Evolutionary conservation across 148 eudicot species (phyloP), one percentile per base, ranked within the genome.

Genomic region (Pouteria glomerata): DNA sequence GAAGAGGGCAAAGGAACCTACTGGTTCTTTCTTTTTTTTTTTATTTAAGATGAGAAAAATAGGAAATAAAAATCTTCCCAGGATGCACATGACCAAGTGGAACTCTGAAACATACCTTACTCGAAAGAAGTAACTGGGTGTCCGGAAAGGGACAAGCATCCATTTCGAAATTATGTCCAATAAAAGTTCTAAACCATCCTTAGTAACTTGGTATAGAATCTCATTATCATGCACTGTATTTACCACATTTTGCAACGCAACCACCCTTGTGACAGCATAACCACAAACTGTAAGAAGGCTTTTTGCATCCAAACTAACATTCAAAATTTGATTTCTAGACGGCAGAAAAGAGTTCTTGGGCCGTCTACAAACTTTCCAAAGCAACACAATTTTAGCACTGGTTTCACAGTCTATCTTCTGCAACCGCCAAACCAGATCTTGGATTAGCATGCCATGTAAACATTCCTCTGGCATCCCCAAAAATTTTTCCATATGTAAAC

Each of bases 121-220:
- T 78, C 78, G 75, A 73, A 95, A 95, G 79, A 95, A 91, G 75
- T 78, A 77, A 37, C 23, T 66, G 51, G 98, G 96, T 64, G 79
- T 42, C 69, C 58, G 78, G 50, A 83, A 82, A 44, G 91, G 91
- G 34, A 88, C 76, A 44, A 58, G 70, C 83, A 88, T 80, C 87
- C 82, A 85, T 63, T 81, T 77, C 68, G 72, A 72, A 59, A 78
- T 62, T 30, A 85, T 42, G 21, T 82, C 74, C 76, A 81, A 52
- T 63, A 91, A 80, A 74, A 83, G 71, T 66, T 68, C 79, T 47
- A 77, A 62, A 61, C 81, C 64, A 68, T 79, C 68, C 70, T 67
- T 63, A 50, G 59, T 56, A 57, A 73, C 68, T 63, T 24, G 76
- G 8, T 47, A 16, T 58, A 68, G 30, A 37, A 55, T 50, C 52